phyloP scores from a whole-genome alignment of 495 filamentous ascomycete genomes.

The Penicillium pancosmium region DNA sequence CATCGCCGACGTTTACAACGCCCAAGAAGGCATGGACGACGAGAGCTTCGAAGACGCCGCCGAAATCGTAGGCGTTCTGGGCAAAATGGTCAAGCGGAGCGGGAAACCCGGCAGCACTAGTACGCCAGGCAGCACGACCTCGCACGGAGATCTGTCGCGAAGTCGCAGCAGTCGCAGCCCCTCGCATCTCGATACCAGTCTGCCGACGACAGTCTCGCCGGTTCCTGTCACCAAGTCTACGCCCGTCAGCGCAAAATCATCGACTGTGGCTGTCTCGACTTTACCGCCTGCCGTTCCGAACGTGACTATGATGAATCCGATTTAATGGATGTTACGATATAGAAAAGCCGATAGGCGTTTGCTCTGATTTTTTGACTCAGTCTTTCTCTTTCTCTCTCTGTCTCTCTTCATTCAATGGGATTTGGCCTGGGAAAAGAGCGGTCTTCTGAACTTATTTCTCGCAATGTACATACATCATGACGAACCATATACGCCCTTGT shows the following conservation, averaged over 20 bases:
- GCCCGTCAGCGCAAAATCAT: constrained; percentile 9
- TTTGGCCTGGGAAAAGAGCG: background rate
- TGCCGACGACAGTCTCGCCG: constrained; percentile 30
- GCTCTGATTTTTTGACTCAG: background rate
- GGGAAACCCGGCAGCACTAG: constrained; percentile 35
- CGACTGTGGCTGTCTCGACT: constrained; percentile 5
- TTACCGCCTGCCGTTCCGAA: constrained; percentile 36
- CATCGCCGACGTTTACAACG: constrained; percentile 88
- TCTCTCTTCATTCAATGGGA: background rate
- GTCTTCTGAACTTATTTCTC: background rate
- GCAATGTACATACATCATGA: constrained; percentile 2
- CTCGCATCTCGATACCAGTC: constrained; percentile 28
- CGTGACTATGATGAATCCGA: constrained; percentile 47
- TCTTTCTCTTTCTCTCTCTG: background rate
- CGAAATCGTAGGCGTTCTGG: constrained; percentile 71
- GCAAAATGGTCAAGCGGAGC: constrained; percentile 77
- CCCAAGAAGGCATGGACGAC: constrained; percentile 88
- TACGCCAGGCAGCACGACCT: constrained; percentile 30
- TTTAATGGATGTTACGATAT: constrained; percentile 30
- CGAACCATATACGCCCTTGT: background rate
- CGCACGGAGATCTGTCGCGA: constrained; percentile 32
- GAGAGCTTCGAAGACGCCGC: constrained; percentile 82
- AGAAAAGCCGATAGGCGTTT: constrained; percentile 16
- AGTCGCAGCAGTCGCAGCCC: constrained; percentile 39
- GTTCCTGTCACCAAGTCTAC: constrained; percentile 28